Base-by-base conservation (phyloP, 2,329 filamentous ascomycete genomes). In the Pseudopyricularia javanii region DNA sequence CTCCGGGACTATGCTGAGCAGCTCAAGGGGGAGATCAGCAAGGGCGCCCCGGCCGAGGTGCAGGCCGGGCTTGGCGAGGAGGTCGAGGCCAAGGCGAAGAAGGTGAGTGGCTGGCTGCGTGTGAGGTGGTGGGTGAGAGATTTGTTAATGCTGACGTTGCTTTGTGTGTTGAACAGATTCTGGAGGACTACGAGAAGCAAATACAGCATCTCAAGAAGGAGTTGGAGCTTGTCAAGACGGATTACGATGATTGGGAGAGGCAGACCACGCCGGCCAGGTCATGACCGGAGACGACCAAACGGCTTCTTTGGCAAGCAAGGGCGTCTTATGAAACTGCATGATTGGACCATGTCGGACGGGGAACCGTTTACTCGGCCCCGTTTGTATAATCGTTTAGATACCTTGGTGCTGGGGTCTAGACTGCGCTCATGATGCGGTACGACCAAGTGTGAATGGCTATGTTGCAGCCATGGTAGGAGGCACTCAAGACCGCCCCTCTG, bases 171-270 rank as follows among this genome's bases (percentile, higher is more conserved):
- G 47, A 26, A 26, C 57, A 89, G 85, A 84, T 91, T 48, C 69
- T 91, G 60, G 83, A 86, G 61, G 86, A 90, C 63, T 91, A 91
- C 65, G 85, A 91, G 65, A 86, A 83, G 64, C 87, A 91, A 70
- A 74, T 93, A 33, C 74, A 79, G 62, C 85, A 91, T 64, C 72
- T 94, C 57, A 86, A 83, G 67, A 84, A 83, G 64, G 84, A 89
- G 64, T 72, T 84, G 14, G 83, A 85, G 63, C 74, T 78, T 50
- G 72, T 83, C 58, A 78, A 77, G 59, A 72, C 74, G 43, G 79
- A 81, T 56, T 80, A 75, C 55, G 70, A 73, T 12, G 69, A 74
- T 26, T 81, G 78, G 76, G 74, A 79, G 58, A 73, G 71, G 56
- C 70, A 72, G 52, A 49, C 55, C 17, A 34, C 53, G 17, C 48